Evolutionary conservation across 2,329 filamentous ascomycete genomes (phyloP).

Genomic region (Ceratocystis papillata): DNA sequence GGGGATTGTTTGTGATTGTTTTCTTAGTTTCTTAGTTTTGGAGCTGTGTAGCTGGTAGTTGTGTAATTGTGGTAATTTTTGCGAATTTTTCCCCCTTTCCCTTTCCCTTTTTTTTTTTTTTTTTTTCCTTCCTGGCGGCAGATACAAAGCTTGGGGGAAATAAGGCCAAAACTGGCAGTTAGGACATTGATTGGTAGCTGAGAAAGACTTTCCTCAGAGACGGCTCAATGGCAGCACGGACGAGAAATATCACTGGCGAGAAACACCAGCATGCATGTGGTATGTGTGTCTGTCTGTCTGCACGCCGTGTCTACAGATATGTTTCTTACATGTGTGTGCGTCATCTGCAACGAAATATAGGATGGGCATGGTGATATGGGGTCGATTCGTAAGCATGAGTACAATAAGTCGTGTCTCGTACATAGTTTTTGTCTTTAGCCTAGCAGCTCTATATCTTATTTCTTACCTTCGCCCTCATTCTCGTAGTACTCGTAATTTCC

Average conservation of each 20-base stretch:
- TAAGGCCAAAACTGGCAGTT: not conserved
- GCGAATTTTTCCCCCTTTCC: not conserved
- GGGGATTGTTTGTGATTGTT: too few relatives aligned
- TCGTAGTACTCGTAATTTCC: too few relatives aligned
- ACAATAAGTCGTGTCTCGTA: not conserved
- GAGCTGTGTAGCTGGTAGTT: too few relatives aligned
- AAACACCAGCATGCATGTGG: not conserved
- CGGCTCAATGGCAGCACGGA: slow-evolving; percentile 5
- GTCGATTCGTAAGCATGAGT: not conserved
- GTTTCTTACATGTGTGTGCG: not conserved
- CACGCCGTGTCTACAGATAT: not conserved
- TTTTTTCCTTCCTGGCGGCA: not conserved
- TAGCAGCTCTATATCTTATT: too few relatives aligned
- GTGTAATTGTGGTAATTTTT: too few relatives aligned
- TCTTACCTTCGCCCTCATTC: too few relatives aligned
- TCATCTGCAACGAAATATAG: not conserved
- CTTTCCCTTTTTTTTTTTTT: not conserved
- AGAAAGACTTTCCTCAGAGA: not conserved
- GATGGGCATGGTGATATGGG: not conserved
- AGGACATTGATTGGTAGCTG: not conserved
- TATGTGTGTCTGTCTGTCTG: not conserved
- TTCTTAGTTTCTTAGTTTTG: too few relatives aligned
- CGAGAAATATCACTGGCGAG: slow-evolving; percentile 5
- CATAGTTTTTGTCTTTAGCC: too few relatives aligned
- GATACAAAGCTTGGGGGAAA: not conserved